A percentile compares a stretch with the other conserved stretches of the same genome.
Conservation (phyloP, 148 eudicot species). For the Dysphania ambrosioides region DNA sequence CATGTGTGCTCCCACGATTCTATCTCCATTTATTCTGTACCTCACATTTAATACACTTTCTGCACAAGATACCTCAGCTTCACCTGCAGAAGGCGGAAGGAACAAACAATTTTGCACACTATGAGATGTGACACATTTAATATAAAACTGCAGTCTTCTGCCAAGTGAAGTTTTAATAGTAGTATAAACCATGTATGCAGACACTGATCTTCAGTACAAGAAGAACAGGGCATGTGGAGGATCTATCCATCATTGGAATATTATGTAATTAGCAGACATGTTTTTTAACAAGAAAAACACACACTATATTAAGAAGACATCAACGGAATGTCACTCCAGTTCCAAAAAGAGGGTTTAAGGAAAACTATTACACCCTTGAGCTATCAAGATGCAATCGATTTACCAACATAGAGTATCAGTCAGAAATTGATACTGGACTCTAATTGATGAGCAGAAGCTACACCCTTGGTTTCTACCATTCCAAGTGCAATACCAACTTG, state of each 20-base stretch:
- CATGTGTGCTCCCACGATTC: constrained; percentile 75
- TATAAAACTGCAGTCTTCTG: neutral
- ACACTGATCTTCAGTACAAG: neutral
- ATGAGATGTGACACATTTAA: neutral
- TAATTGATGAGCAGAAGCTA: neutral
- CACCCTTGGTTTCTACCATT: neutral
- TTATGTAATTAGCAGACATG: neutral
- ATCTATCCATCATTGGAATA: neutral
- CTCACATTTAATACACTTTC: constrained; percentile 73
- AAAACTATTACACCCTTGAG: neutral
- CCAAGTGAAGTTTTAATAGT: neutral
- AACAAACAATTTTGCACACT: constrained; percentile 8
- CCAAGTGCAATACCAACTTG: neutral
- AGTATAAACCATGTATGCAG: neutral
- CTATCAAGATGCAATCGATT: neutral
- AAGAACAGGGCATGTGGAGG: neutral
- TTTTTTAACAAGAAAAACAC: neutral
- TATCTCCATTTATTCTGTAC: constrained; percentile 66
- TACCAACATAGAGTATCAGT: neutral
- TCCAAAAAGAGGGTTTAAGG: neutral
- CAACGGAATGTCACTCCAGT: neutral
- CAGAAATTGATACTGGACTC: neutral
- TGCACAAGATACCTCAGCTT: constrained; percentile 35
- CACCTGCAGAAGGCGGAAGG: constrained; percentile 41
- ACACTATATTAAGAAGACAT: too few species aligned